phyloP scores from a whole-genome alignment of 768 basidiomycete species.

The Hortiboletus flavorubellus region DNA sequence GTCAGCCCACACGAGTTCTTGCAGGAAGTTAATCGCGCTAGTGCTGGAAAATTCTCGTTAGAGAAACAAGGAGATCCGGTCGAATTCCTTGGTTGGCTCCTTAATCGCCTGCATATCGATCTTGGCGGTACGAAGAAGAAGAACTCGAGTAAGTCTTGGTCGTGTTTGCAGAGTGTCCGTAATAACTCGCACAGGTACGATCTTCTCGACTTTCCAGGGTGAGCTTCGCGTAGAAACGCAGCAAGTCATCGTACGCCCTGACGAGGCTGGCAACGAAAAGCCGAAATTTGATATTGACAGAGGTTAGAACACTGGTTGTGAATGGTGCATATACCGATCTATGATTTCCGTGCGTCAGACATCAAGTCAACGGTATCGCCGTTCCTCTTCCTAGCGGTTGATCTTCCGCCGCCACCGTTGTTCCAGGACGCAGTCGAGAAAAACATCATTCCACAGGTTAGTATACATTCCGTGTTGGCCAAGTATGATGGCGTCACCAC shows the following conservation, averaged over 20 bases:
- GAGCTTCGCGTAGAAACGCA: conserved; percentile 92
- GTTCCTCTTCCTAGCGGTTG: conserved; percentile 93
- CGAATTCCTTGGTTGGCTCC: conserved; percentile 93
- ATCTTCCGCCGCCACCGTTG: conserved; percentile 94
- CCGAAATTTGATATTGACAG: conserved; percentile 93
- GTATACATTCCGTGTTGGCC: conserved; percentile 80
- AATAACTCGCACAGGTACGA: conserved; percentile 57
- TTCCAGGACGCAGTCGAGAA: conserved; percentile 97
- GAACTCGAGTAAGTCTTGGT: conserved; percentile 69
- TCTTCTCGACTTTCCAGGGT: conserved; percentile 93
- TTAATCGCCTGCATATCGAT: conserved; percentile 91
- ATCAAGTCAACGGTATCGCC: conserved; percentile 84
- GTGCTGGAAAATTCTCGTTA: conserved; percentile 85
- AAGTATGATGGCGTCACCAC: conserved; percentile 94
- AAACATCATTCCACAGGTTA: conserved; percentile 98
- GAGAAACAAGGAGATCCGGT: conserved; percentile 95
- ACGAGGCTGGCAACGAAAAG: conserved; percentile 70
- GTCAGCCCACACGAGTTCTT: conserved; percentile 98
- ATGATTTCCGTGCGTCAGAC: conserved; percentile 47
- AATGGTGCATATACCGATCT: conserved; percentile 11
- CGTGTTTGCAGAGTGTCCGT: conserved; percentile 15
- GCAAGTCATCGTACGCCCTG: conserved; percentile 82
- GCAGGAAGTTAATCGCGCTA: conserved; percentile 91
- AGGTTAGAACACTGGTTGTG: conserved; percentile 48
- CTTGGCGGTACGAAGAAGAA: conserved; percentile 91